phyloP scores from a whole-genome alignment of 2,329 filamentous ascomycete genomes.

The Cercospora sp. region DNA sequence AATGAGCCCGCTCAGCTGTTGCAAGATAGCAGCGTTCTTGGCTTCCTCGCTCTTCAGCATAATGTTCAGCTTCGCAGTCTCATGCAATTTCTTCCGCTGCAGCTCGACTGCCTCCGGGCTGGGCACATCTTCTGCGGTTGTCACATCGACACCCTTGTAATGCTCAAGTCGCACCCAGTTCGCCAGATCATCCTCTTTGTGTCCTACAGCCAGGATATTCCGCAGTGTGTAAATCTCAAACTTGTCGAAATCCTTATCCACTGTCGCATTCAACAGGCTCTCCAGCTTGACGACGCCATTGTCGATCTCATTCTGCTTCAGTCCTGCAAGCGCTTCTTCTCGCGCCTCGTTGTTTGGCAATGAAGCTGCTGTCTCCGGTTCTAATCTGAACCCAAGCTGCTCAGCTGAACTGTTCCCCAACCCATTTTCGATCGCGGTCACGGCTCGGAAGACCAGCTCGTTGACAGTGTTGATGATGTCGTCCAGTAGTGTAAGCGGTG shows the following conservation, averaged over 20 bases:
- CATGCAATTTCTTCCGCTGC: slow-evolving; percentile 72
- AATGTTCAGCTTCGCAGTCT: slow-evolving; percentile 73
- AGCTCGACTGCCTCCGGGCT: slow-evolving; percentile 68
- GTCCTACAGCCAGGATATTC: slow-evolving; percentile 60
- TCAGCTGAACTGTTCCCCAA: slow-evolving; percentile 72
- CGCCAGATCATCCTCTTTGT: slow-evolving; percentile 59
- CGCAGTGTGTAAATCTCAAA: slow-evolving; percentile 77
- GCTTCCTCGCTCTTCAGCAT: slow-evolving; percentile 68
- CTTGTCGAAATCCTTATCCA: slow-evolving; percentile 54
- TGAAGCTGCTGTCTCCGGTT: slow-evolving; percentile 15
- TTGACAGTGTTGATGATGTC: slow-evolving; percentile 98
- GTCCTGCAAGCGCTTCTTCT: slow-evolving; percentile 41
- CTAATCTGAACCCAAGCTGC: slow-evolving; percentile 69
- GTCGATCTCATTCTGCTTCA: slow-evolving; percentile 64
- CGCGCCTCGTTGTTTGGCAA: slow-evolving; percentile 24
- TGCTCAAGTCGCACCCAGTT: slow-evolving; percentile 80
- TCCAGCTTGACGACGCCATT: slow-evolving; percentile 63
- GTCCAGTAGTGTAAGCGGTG: slow-evolving; percentile 88
- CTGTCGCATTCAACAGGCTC: slow-evolving; percentile 51
- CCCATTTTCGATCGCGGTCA: slow-evolving; percentile 82
- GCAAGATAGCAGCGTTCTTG: slow-evolving; percentile 70
- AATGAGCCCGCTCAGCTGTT: slow-evolving; percentile 62
- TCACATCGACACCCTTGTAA: slow-evolving; percentile 63
- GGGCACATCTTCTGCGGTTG: slow-evolving; percentile 45
- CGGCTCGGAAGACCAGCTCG: slow-evolving; percentile 84